Conservation (phyloP, 306 rosid genomes). For the Erythrophleum fordii region DNA sequence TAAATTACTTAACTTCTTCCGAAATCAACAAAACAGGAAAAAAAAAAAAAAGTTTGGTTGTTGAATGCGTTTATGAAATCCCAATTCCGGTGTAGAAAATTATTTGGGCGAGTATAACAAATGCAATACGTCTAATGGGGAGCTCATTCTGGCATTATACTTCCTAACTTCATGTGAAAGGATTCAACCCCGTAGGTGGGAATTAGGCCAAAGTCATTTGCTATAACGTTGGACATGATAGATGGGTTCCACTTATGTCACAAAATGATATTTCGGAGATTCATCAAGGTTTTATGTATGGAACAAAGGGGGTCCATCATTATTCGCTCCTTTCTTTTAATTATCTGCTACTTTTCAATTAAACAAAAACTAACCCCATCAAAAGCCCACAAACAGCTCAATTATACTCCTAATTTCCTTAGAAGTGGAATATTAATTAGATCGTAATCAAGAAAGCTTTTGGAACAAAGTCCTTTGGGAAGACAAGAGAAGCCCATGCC, state of each 20-base stretch:
- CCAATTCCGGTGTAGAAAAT: too few species aligned
- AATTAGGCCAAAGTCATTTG: conserved; percentile 28
- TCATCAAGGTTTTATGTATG: conserved; percentile 37
- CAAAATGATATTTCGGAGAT: conserved; percentile 25
- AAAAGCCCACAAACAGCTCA: neutral
- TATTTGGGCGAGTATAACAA: neutral
- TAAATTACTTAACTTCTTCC: neutral
- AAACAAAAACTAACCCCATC: neutral
- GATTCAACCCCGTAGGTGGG: too few species aligned
- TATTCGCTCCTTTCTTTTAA: conserved; percentile 21
- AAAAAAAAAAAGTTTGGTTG: too few species aligned
- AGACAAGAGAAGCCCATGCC: conserved; percentile 58
- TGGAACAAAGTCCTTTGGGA: conserved; percentile 30
- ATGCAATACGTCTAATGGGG: neutral
- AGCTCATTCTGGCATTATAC: neutral
- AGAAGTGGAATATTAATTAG: conserved; percentile 16
- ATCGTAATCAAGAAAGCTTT: conserved; percentile 23
- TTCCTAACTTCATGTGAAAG: neutral
- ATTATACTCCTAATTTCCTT: conserved; percentile 11
- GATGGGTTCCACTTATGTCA: conserved; percentile 45
- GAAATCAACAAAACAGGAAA: too few species aligned
- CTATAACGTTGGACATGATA: conserved; percentile 30
- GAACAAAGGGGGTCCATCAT: conserved; percentile 26
- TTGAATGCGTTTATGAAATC: neutral
- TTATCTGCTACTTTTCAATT: neutral